Evolutionary conservation across 2,329 filamentous ascomycete genomes (phyloP).

Genomic region (Coleophoma cylindrospora): DNA sequence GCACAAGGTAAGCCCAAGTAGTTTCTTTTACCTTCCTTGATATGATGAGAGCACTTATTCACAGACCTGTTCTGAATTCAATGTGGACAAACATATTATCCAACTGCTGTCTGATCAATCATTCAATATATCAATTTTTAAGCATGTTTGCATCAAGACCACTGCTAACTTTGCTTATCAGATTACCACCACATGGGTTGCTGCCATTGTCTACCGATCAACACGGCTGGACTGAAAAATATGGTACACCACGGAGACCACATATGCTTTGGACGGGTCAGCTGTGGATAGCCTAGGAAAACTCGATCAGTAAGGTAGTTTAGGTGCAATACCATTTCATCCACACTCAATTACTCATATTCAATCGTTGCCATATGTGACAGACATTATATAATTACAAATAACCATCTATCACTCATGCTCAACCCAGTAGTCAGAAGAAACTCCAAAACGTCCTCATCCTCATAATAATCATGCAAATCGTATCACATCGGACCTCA

Average conservation of each 20-base stretch:
- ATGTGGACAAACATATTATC: conserved; percentile 66
- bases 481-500: not conserved
- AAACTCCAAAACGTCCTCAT: conserved; percentile 2
- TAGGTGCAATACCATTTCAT: no score
- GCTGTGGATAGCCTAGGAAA: no score
- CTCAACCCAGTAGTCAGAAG: not conserved
- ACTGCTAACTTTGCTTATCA: not conserved
- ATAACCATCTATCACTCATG: not conserved
- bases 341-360: no score
- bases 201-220: no score
- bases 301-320: no score
- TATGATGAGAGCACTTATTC: conserved; percentile 69
- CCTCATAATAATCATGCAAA: not conserved
- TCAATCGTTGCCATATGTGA: not conserved
- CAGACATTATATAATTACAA: not conserved
- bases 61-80: conserved; percentile 80
- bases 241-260: no score
- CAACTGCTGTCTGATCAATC: conserved; percentile 74
- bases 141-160: not conserved
- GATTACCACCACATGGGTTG: not conserved
- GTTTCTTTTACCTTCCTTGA: conserved; percentile 25
- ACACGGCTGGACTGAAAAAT: no score
- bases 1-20: conserved; percentile 33
- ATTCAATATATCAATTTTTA: not conserved
- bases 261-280: no score